Conservation (phyloP, 1,284 basidiomycete genomes). For the Moesziomyces sp. region DNA sequence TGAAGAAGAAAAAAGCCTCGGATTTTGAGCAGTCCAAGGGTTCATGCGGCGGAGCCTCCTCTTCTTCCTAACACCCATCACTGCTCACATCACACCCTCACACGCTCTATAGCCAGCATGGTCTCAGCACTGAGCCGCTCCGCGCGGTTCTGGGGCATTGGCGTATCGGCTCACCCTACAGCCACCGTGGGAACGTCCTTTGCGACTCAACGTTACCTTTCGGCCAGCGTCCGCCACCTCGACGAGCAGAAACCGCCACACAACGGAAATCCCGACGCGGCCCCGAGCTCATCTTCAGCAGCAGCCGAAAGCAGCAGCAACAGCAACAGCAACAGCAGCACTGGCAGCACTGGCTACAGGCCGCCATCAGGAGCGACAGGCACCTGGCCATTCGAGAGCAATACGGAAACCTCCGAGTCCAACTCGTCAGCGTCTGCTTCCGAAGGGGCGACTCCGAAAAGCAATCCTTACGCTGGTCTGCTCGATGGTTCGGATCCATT, state of each 20-base stretch:
- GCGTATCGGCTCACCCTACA: neutral
- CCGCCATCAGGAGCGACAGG: slow-evolving; percentile 16
- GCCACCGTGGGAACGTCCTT: neutral
- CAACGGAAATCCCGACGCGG: neutral
- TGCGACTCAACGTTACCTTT: slow-evolving; percentile 10
- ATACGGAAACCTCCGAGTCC: neutral
- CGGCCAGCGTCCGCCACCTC: slow-evolving; percentile 13
- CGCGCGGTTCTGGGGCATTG: neutral
- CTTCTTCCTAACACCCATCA: neutral
- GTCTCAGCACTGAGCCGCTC: slow-evolving; percentile 17
- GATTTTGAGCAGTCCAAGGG: too few species aligned
- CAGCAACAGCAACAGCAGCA: neutral
- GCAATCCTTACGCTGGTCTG: slow-evolving; percentile 33
- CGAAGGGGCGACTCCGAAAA: neutral
- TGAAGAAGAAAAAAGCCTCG: slow-evolving; percentile 2
- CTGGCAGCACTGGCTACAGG: slow-evolving; percentile 7
- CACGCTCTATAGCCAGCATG: slow-evolving; percentile 1
- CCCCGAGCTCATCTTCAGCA: slow-evolving; percentile 7
- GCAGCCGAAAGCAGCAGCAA: neutral
- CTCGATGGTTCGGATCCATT: slow-evolving; percentile 38
- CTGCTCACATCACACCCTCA: neutral
- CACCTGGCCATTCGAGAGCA: slow-evolving; percentile 23
- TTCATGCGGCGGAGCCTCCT: neutral
- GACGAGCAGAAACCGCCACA: slow-evolving; percentile 18
- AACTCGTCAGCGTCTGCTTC: slow-evolving; percentile 1